Conservation (phyloP, 345 rosid species). For the Eucalyptus rudis region DNA sequence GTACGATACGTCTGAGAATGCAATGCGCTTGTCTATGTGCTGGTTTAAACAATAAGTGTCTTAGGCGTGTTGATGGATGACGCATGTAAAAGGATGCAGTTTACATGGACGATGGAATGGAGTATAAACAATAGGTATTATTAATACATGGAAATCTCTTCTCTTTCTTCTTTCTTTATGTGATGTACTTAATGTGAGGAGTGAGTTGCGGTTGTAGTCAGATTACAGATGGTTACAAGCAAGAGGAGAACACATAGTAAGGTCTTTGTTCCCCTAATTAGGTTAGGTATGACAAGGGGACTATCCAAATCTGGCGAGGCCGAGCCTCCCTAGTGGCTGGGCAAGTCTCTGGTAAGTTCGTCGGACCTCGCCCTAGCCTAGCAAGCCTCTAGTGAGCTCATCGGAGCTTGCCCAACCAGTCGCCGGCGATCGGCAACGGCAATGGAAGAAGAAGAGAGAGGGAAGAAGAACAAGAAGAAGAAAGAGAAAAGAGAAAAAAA, state of each 20-base stretch:
- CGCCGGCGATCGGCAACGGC: fast-evolving
- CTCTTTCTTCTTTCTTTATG: background rate
- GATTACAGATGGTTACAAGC: background rate
- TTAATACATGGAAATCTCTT: background rate
- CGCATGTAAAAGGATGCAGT: no score
- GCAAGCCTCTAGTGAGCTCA: no score
- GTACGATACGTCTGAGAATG: background rate
- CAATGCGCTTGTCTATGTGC: background rate
- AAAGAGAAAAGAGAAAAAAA: no score
- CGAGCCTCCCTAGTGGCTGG: fast-evolving
- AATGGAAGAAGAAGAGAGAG: no score
- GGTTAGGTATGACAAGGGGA: no score
- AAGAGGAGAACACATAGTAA: background rate
- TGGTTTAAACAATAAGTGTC: no score
- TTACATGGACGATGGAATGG: background rate
- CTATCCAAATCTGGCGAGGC: no score
- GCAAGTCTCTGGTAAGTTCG: no score
- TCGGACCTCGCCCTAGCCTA: fast-evolving
- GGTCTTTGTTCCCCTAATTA: background rate
- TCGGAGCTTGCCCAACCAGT: no score
- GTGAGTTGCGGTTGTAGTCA: background rate
- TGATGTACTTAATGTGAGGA: background rate
- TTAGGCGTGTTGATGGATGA: background rate
- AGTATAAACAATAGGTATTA: background rate
- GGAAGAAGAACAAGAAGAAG: no score